A percentile compares a stretch with the other conserved stretches of the same genome.
phyloP scores from a whole-genome alignment of 2,329 filamentous ascomycete species.

The Fusarium camptoceras region DNA sequence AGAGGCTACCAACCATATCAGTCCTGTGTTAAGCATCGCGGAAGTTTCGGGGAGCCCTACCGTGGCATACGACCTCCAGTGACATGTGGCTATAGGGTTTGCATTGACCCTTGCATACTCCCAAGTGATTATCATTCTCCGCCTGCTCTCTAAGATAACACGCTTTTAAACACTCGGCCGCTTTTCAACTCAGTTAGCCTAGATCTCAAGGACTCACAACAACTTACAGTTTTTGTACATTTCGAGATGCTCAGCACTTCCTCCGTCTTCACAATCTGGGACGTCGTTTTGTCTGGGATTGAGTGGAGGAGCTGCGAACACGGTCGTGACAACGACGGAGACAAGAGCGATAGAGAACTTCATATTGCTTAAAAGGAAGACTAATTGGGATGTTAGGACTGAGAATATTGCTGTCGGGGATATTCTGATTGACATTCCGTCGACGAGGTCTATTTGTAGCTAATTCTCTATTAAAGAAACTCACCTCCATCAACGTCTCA shows the following conservation, averaged over 20 bases:
- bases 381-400: too few species aligned
- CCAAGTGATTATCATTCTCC: neutral
- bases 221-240: neutral
- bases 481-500: neutral
- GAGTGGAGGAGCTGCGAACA: neutral
- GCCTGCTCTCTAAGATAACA: neutral
- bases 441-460: neutral
- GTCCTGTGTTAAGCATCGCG: fast-evolving
- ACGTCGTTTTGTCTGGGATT: neutral
- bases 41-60: neutral
- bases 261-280: neutral
- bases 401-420: too few species aligned
- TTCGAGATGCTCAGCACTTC: neutral
- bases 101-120: neutral
- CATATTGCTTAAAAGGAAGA: too few species aligned
- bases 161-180: neutral
- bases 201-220: too few species aligned
- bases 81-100: neutral
- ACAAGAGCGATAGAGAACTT: neutral
- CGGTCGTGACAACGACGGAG: neutral
- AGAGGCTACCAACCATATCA: too few species aligned
- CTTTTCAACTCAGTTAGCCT: neutral
- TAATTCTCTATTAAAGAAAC: fast-evolving
- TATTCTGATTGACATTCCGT: too few species aligned
- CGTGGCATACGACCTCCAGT: neutral